phyloP scores from a whole-genome alignment of 495 filamentous ascomycete genomes.

The Cudoniella acicularis region DNA sequence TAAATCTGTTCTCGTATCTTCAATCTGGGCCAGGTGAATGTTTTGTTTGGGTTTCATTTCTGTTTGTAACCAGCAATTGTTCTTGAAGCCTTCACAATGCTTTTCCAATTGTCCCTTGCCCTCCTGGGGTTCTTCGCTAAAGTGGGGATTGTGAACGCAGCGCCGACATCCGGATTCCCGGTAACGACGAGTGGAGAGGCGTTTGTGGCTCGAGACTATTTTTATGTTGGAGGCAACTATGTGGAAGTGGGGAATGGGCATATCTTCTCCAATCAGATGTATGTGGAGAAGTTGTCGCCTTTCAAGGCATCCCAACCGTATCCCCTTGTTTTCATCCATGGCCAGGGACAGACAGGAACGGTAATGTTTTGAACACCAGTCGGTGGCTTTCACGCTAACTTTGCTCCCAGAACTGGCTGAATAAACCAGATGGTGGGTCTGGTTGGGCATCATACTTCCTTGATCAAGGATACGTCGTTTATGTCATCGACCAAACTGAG shows the following conservation, averaged over 20 bases:
- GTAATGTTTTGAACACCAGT: conserved; percentile 31
- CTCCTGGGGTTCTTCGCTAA: not conserved
- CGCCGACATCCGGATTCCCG: not conserved
- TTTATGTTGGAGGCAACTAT: conserved; percentile 49
- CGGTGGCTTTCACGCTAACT: not conserved
- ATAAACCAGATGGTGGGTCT: conserved; percentile 45
- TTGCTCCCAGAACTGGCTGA: conserved; percentile 39
- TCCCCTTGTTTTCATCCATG: conserved; percentile 53
- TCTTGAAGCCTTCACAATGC: not conserved
- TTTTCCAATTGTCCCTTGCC: not conserved
- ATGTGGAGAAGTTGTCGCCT: conserved; percentile 52
- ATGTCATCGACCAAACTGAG: conserved; percentile 40
- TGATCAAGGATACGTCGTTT: conserved; percentile 42
- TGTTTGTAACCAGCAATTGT: not conserved
- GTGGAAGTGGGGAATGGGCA: conserved; percentile 32
- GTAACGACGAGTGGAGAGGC: not conserved
- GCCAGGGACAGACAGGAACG: conserved; percentile 45
- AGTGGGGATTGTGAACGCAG: not conserved
- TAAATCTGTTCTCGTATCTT: not conserved
- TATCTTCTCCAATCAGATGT: conserved; percentile 47
- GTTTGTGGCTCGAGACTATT: conserved; percentile 29
- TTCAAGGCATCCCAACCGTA: conserved; percentile 21
- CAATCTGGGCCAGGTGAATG: not conserved
- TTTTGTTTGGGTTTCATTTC: not conserved
- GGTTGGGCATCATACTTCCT: conserved; percentile 52